Evolutionary conservation across 352 stramenopile genomes (phyloP).

Genomic region (Phytophthora litchii): DNA sequence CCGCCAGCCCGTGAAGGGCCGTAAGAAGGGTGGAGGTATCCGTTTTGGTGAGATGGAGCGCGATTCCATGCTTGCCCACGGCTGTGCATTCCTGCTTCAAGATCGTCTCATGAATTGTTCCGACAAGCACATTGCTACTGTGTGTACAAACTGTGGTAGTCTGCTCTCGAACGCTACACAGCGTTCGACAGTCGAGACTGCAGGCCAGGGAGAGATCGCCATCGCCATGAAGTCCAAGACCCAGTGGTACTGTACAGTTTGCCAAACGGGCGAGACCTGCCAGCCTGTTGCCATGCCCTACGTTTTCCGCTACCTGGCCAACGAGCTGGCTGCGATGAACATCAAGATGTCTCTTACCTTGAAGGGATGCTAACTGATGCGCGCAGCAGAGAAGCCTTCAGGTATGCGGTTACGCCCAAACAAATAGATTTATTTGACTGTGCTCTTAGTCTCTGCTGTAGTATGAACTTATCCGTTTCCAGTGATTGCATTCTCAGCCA

Average conservation of each 20-base stretch:
- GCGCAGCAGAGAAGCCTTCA: constrained; percentile 15
- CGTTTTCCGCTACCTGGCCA: constrained; percentile 98
- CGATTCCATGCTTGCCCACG: constrained; percentile 98
- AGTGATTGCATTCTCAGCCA: not conserved
- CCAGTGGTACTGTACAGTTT: constrained; percentile 87
- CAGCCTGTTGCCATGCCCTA: constrained; percentile 98
- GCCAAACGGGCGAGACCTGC: constrained; percentile 89
- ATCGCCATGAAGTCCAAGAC: constrained; percentile 89
- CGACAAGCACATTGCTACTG: constrained; percentile 98
- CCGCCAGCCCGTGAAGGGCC: constrained; percentile 98
- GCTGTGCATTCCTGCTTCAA: constrained; percentile 96
- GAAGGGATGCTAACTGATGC: constrained; percentile 56
- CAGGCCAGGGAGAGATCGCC: constrained; percentile 81
- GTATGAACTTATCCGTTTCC: constrained; percentile 34
- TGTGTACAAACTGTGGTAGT: constrained; percentile 93
- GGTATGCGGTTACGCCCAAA: constrained; percentile 27
- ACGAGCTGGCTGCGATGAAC: constrained; percentile 99
- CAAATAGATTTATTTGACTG: constrained; percentile 51
- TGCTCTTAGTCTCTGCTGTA: constrained; percentile 15
- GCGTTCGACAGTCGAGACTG: constrained; percentile 79
- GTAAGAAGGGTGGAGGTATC: constrained; percentile 99
- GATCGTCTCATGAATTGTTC: constrained; percentile 99
- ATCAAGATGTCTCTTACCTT: constrained; percentile 97
- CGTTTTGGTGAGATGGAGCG: constrained; percentile 99
- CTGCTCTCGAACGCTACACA: constrained; percentile 90